Percentiles rank a stretch among this genome's conserved stretches.
These are phyloP conservation scores for carrot (Daucus carota) DNA, from an alignment of 129 eudicot genomes.

Conservation along the genomic window DH1_v3.0 NC_030388.2:900001-900500, in stretches of 20 bases:
- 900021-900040: slow-evolving; percentile 18
- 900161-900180: slow-evolving; percentile 99
- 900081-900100: slow-evolving; percentile 63
- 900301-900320: slow-evolving; percentile 67
- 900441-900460: neutral
- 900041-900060: slow-evolving; percentile 47
- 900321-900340: slow-evolving; percentile 55
- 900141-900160: slow-evolving; percentile 98
- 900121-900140: slow-evolving; percentile 73
- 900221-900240: neutral
- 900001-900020: neutral
- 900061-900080: slow-evolving; percentile 80
- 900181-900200: neutral
- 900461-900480: slow-evolving; percentile 12
- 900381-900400: slow-evolving; percentile 71
- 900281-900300: slow-evolving; percentile 54
- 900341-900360: slow-evolving; percentile 53
- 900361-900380: slow-evolving; percentile 41
- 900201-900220: slow-evolving; percentile 5
- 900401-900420: slow-evolving; percentile 37
- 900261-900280: slow-evolving; percentile 8
- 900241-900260: neutral
- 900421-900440: neutral
- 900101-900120: slow-evolving; percentile 71
- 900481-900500: slow-evolving; percentile 18